phyloP scores from a whole-genome alignment of 306 rosid genomes.

The Purshia tridentata region DNA sequence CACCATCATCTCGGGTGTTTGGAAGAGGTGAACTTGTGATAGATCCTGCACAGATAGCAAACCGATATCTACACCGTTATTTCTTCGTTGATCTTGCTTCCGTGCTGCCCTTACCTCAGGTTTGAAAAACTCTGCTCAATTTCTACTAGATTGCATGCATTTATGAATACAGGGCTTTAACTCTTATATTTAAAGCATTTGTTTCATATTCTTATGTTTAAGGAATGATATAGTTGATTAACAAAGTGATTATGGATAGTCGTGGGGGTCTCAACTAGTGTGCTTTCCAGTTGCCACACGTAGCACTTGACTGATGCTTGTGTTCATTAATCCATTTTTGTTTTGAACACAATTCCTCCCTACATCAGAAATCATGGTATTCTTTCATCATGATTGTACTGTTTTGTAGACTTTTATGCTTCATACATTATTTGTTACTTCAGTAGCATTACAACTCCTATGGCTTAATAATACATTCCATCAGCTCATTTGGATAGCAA shows the following conservation, averaged over 20 bases:
- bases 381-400: too few relatives aligned
- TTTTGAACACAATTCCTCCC: too few relatives aligned
- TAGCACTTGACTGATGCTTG: too few relatives aligned
- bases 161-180: too few relatives aligned
- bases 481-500: background rate
- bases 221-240: too few relatives aligned
- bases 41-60: constrained; percentile 72
- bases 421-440: background rate
- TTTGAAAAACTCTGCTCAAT: constrained; percentile 32
- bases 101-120: constrained; percentile 88
- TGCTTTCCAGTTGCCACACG: too few relatives aligned
- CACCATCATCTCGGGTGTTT: constrained; percentile 87
- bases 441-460: background rate
- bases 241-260: too few relatives aligned
- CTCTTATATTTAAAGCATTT: background rate
- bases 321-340: too few relatives aligned
- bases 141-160: background rate
- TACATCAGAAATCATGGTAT: too few relatives aligned
- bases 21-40: constrained; percentile 98
- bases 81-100: constrained; percentile 69
- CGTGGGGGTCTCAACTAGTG: too few relatives aligned
- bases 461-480: background rate
- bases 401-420: background rate
- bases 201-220: too few relatives aligned
- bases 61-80: constrained; percentile 64